A percentile compares a stretch with the other conserved stretches of the same genome.
These are phyloP conservation scores for Silene vulgaris DNA, from an alignment of 179 eudicot species.

Conservation along the genomic window DNA sequence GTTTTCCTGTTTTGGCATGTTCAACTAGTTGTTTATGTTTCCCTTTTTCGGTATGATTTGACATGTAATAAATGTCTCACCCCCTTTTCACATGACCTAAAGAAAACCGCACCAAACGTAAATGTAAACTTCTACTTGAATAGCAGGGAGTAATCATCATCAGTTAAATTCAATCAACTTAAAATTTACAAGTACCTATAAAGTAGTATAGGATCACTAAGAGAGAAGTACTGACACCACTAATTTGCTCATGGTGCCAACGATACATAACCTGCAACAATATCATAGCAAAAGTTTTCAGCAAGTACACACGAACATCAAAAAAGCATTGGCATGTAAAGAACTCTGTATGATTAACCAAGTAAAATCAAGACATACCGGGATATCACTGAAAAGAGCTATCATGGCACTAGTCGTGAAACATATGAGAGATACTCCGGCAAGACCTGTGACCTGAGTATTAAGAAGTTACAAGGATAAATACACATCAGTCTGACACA, in stretches of 20 bases:
- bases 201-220: slow-evolving; percentile 63
- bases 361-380: slow-evolving; percentile 43
- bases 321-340: background rate
- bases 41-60: too few relatives aligned
- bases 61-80: too few relatives aligned
- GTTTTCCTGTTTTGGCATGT: too few relatives aligned
- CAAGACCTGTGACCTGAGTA: slow-evolving; percentile 82
- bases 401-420: slow-evolving; percentile 73
- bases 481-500: background rate
- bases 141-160: background rate
- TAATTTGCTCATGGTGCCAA: slow-evolving; percentile 45
- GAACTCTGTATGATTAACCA: background rate
- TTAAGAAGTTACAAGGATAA: slow-evolving; percentile 4
- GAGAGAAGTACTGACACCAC: slow-evolving; percentile 40
- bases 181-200: slow-evolving; percentile 46
- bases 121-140: too few relatives aligned
- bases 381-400: slow-evolving; percentile 70
- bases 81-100: too few relatives aligned
- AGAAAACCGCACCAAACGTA: too few relatives aligned
- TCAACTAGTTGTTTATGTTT: too few relatives aligned
- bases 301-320: background rate
- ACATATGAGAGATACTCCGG: slow-evolving; percentile 65
- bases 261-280: slow-evolving; percentile 62
- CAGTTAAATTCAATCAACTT: background rate
- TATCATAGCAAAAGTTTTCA: slow-evolving; percentile 7